phyloP scores from a whole-genome alignment of 495 filamentous ascomycete genomes.

The Clohesyomyces aquaticus region DNA sequence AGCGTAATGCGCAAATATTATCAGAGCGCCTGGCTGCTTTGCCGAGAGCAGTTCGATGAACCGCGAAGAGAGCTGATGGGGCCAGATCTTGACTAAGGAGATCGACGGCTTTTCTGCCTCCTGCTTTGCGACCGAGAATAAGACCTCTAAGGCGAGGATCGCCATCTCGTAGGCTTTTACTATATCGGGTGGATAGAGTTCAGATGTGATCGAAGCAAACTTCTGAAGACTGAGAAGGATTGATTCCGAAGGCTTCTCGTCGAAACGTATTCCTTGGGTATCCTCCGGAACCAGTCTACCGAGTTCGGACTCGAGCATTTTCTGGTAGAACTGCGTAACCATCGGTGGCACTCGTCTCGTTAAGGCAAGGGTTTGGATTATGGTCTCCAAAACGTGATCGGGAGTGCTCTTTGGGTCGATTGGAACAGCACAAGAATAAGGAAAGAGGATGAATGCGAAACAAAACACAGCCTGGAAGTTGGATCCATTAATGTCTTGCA shows the following conservation, averaged over 20 bases:
- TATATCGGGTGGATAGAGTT: conserved; percentile 27
- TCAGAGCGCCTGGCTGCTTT: conserved; percentile 30
- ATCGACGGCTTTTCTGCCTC: conserved; percentile 1
- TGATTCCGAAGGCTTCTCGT: not conserved
- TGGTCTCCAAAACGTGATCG: conserved; percentile 6
- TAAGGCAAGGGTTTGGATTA: conserved; percentile 16
- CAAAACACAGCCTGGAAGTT: conserved; percentile 31
- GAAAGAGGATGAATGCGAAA: conserved; percentile 21
- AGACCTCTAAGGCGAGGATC: conserved; percentile 15
- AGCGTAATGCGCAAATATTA: conserved; percentile 34
- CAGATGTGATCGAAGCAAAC: conserved; percentile 10
- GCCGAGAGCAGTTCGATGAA: conserved; percentile 32
- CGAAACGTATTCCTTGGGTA: conserved; percentile 9
- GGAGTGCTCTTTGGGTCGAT: not conserved
- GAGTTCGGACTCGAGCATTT: conserved; percentile 12
- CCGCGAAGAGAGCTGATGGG: conserved; percentile 10
- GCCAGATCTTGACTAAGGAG: conserved; percentile 24
- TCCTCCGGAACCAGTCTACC: conserved; percentile 19
- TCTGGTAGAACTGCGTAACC: conserved; percentile 6
- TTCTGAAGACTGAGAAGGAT: conserved; percentile 16
- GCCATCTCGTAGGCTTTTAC: conserved; percentile 24
- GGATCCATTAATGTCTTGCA: conserved; percentile 17
- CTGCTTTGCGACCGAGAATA: not conserved
- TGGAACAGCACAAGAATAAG: conserved; percentile 23
- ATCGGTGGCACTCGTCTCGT: conserved; percentile 18